Evolutionary conservation across 1,284 basidiomycete genomes (phyloP).

Genomic region (Trichosporon ovoides): DNA sequence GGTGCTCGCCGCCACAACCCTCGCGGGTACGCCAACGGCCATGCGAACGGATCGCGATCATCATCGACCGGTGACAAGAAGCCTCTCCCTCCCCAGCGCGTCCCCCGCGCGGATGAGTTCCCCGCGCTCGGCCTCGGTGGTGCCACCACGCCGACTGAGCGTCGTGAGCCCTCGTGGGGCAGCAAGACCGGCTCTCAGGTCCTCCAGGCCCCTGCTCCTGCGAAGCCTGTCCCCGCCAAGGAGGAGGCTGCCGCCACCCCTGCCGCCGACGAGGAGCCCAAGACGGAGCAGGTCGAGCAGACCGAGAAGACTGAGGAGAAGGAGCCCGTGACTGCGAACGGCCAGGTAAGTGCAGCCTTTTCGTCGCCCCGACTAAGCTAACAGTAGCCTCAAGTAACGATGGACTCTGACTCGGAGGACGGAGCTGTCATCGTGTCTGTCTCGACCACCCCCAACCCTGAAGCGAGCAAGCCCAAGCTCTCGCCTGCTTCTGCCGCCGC

Average conservation of each 20-base stretch:
- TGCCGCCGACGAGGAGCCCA: neutral
- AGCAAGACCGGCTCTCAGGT: slow-evolving; percentile 49
- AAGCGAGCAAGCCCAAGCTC: slow-evolving; percentile 20
- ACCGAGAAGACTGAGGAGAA: slow-evolving; percentile 10
- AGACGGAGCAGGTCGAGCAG: slow-evolving; percentile 2
- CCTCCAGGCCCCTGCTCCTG: slow-evolving; percentile 45
- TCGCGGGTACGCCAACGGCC: slow-evolving; percentile 18
- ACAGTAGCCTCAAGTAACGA: slow-evolving; percentile 35
- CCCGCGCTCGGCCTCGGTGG: slow-evolving; percentile 37
- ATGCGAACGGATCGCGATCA: slow-evolving; percentile 21
- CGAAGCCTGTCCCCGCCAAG: slow-evolving; percentile 29
- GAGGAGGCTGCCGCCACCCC: slow-evolving; percentile 5
- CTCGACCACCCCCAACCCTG: slow-evolving; percentile 28
- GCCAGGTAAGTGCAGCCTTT: neutral
- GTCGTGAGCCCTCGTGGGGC: slow-evolving; percentile 31
- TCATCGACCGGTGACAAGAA: slow-evolving; percentile 24
- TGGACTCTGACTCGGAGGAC: slow-evolving; percentile 44
- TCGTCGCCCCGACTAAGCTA: slow-evolving; percentile 1
- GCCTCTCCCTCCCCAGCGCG: slow-evolving; percentile 33
- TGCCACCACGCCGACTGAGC: slow-evolving; percentile 23
- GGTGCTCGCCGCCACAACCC: slow-evolving; percentile 12
- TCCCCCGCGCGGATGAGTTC: slow-evolving; percentile 49
- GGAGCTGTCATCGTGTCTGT: slow-evolving; percentile 48
- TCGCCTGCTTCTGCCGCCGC: slow-evolving; percentile 8
- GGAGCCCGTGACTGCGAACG: neutral